Percentiles rank a stretch among this genome's conserved stretches.
Evolutionary conservation across 2,329 filamentous ascomycete species (phyloP).

Genomic region (Emydomyces testavorans): DNA sequence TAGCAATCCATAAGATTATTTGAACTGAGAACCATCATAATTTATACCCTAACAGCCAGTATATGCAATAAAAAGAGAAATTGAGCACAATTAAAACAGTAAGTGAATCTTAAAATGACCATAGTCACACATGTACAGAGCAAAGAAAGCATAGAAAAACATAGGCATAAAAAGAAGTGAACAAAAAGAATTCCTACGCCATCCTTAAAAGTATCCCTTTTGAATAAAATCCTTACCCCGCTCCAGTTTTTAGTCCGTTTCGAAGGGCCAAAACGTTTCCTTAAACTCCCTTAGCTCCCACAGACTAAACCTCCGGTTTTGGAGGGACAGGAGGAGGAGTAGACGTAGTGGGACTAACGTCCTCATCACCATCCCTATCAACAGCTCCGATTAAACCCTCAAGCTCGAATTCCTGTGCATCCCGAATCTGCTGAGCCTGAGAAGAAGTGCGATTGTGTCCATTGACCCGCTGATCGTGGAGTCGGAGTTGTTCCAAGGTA

Average conservation of each 20-base stretch:
- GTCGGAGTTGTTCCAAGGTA: background rate
- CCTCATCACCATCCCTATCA: conserved; percentile 26
- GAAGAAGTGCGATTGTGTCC: conserved; percentile 34
- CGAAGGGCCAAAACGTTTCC: conserved; percentile 5
- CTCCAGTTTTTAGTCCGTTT: background rate
- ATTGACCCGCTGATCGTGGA: conserved; percentile 23
- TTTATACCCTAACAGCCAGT: background rate
- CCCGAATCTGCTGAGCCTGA: conserved; percentile 48
- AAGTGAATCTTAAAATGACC: too few relatives aligned
- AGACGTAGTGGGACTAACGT: conserved; percentile 18
- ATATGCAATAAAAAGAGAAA: background rate
- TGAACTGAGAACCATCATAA: background rate
- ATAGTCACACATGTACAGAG: too few relatives aligned
- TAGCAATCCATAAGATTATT: too few relatives aligned
- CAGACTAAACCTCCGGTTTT: conserved; percentile 5
- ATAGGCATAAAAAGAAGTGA: background rate
- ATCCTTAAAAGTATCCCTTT: background rate
- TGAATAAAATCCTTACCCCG: background rate
- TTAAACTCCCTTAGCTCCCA: conserved; percentile 11
- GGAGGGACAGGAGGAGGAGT: conserved; percentile 6
- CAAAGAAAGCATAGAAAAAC: background rate
- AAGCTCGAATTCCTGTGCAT: conserved; percentile 88
- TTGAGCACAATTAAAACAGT: too few relatives aligned
- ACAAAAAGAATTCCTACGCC: background rate
- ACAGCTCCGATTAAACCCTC: conserved; percentile 54